Conservation (phyloP, 352 stramenopile species). For the Thalassiosira tumida region DNA sequence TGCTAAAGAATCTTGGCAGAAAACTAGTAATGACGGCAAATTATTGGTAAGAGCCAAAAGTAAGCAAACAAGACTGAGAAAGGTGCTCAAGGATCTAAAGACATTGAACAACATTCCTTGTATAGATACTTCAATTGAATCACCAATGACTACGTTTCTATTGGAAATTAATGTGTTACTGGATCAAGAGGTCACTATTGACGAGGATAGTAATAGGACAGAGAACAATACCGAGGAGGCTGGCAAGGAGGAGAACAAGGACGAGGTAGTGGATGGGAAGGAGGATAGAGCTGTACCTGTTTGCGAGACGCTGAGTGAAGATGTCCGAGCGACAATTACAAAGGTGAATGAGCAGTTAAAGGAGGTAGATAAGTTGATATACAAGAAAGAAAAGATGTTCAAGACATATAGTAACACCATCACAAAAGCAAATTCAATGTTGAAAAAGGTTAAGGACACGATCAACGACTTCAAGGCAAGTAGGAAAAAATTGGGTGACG, state of each 20-base stretch:
- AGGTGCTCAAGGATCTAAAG: not conserved
- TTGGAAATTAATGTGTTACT: too few species aligned
- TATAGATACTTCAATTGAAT: not conserved
- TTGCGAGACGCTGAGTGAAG: not conserved
- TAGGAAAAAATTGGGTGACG: slow-evolving; percentile 4
- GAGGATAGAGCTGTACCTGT: not conserved
- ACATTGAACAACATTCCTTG: not conserved
- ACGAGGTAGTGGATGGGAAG: not conserved
- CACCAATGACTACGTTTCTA: too few species aligned
- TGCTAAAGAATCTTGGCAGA: not conserved
- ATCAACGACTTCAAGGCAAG: not conserved
- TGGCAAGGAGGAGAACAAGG: too few species aligned
- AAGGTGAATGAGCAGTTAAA: not conserved
- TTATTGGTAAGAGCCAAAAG: not conserved
- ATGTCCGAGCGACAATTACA: not conserved
- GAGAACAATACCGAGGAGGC: too few species aligned
- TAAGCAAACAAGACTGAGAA: not conserved
- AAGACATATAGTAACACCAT: not conserved
- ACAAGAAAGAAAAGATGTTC: not conserved
- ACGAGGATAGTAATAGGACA: too few species aligned
- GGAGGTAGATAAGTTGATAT: not conserved
- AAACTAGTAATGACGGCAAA: not conserved
- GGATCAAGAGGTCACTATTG: too few species aligned
- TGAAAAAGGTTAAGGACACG: not conserved
- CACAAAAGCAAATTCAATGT: not conserved